phyloP scores from a whole-genome alignment of 169 alveolate species.

The Cryptosporidium sp. region DNA sequence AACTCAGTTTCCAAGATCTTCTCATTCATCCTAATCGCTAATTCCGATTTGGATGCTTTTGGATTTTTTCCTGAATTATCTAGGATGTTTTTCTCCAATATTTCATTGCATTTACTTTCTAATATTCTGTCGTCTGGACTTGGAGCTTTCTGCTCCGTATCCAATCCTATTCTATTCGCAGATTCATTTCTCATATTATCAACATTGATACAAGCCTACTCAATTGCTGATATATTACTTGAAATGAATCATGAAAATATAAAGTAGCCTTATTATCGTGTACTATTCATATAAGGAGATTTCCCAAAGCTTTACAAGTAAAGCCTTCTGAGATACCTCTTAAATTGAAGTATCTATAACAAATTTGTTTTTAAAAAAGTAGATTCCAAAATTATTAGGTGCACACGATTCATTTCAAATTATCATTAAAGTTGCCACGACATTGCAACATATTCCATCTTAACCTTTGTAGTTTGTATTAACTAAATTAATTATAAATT shows the following conservation, averaged over 20 bases:
- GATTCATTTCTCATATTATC: slow-evolving; percentile 45
- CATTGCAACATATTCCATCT: slow-evolving; percentile 14
- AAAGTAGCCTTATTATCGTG: not conserved
- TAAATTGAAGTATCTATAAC: not conserved
- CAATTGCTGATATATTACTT: slow-evolving; percentile 38
- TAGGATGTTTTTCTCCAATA: not conserved
- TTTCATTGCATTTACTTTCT: not conserved
- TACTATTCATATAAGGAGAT: not conserved
- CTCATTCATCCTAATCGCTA: not conserved
- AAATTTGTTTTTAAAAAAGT: not conserved
- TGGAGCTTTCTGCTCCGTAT: not conserved
- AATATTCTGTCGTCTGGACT: not conserved
- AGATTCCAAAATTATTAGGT: not conserved
- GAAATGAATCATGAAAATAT: slow-evolving; percentile 7
- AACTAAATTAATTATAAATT: not conserved
- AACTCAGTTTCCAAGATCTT: not conserved
- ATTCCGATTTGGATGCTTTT: too few relatives aligned
- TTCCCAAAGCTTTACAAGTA: not conserved
- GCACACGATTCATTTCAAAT: slow-evolving; percentile 16
- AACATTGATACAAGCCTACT: slow-evolving; percentile 30
- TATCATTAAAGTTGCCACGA: slow-evolving; percentile 32
- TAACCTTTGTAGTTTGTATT: not conserved
- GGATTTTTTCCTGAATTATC: not conserved
- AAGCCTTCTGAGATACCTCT: not conserved
- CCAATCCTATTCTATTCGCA: not conserved